Percentiles rank a stretch among this genome's conserved stretches.
These are phyloP conservation scores for Mucor sp. DNA, from an alignment of 371 early-diverging fungal species.

Conservation along the genomic window DNA sequence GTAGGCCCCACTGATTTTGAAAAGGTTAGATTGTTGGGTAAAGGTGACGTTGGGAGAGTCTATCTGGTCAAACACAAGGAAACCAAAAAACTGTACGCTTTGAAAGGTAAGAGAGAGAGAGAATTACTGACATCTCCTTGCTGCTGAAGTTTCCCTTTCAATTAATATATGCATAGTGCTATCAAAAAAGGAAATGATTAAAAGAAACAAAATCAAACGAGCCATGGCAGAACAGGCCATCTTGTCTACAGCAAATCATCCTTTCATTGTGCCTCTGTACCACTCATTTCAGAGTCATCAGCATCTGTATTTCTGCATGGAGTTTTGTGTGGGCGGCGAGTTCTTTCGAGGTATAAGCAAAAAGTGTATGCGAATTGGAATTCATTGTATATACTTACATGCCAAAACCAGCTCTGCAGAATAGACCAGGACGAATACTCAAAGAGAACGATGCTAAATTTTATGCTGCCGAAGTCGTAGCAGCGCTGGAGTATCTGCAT, in stretches of 20 bases:
- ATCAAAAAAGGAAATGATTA: conserved; percentile 82
- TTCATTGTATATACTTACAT: background rate
- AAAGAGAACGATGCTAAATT: conserved; percentile 77
- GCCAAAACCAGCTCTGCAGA: conserved; percentile 2
- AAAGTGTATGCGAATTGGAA: no score
- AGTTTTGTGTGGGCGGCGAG: conserved; percentile 99
- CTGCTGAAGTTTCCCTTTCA: background rate
- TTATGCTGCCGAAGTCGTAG: conserved; percentile 86
- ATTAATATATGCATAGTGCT: conserved; percentile 50
- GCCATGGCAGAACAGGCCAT: conserved; percentile 78
- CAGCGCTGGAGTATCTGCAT: conserved; percentile 90
- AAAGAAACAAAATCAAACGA: conserved; percentile 69
- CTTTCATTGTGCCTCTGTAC: conserved; percentile 95
- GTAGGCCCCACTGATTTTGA: conserved; percentile 61
- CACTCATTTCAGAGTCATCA: conserved; percentile 92
- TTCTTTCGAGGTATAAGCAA: conserved; percentile 81
- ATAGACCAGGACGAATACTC: conserved; percentile 84
- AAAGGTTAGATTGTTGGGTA: conserved; percentile 86
- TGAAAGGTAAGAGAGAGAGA: conserved; percentile 96
- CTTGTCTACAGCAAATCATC: conserved; percentile 80
- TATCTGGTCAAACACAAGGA: conserved; percentile 75
- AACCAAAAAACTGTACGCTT: conserved; percentile 74
- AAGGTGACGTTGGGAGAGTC: conserved; percentile 92
- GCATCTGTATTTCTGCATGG: conserved; percentile 92
- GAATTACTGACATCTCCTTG: conserved; percentile 58